Base-by-base conservation (phyloP, 805 yeast species). In the Starmera amethionina region DNA sequence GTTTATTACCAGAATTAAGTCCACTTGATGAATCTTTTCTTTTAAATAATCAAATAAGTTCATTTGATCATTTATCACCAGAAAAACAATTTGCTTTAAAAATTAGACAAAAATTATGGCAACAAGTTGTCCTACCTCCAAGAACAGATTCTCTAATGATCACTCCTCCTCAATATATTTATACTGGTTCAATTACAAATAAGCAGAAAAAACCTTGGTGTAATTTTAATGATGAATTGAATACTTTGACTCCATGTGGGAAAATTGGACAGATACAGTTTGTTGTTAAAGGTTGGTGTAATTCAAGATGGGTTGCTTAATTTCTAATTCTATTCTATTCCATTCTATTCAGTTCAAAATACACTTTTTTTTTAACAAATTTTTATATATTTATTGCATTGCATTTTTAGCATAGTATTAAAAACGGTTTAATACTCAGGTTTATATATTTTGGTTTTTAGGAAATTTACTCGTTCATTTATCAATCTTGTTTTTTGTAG, bases 41-140 rank as follows among this genome's bases (percentile, higher is more conserved):
- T 8, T 56, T 13, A 8, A 7, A 50, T 37, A 54, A 54, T 34
- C 46, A 51, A 30, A 51, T 51, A 27, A 10, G 13, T 19, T 35
- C 14, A 4, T 34, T 22, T 8, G 30, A 27, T 33, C 16, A 27
- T 8, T 7, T 22, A 10, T 16, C 25, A 13, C 15, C 33, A 8
- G 55, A 58, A 30, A 64, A 62, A 5, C 64, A 60, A 37, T 47
- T 74, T 18, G 72, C 73, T 1, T 51, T 63, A 8, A 41, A 64
- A 14, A 64, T 75, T 4, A 59, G 75, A 40, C 75, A 73, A 35
- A 69, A 73, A 49, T 54, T 76, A 36, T 75, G 79, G 79, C 62
- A 64, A 31, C 65, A 63, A 38, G 77, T 77, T 13, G 63, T 77
- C 5, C 52, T 77, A 29, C 68, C 72, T 4, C 79, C 82, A 19